Evolutionary conservation across 805 yeast species (phyloP).

Genomic region (Clavispora fructus): DNA sequence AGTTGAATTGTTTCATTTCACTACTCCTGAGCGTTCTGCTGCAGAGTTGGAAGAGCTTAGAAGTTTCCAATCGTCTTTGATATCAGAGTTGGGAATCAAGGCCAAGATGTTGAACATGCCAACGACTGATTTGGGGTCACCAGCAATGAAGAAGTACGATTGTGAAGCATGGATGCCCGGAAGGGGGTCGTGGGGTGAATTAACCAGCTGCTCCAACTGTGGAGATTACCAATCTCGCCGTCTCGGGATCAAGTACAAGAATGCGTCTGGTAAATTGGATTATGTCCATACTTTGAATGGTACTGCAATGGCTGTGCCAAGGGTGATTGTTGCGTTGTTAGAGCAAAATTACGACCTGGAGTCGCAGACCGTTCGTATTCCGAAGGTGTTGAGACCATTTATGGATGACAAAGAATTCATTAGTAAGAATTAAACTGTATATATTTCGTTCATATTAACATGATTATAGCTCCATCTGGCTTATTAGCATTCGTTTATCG

Average conservation of each 20-base stretch:
- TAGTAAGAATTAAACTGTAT: slow-evolving; percentile 1
- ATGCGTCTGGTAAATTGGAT: slow-evolving; percentile 26
- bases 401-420: slow-evolving; percentile 59
- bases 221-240: slow-evolving; percentile 87
- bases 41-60: slow-evolving; percentile 55
- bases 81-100: slow-evolving; percentile 63
- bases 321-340: slow-evolving; percentile 82
- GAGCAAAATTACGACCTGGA: slow-evolving; percentile 74
- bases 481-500: background rate
- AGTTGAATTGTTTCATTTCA: slow-evolving; percentile 81
- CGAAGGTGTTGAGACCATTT: slow-evolving; percentile 59
- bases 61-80: slow-evolving; percentile 58
- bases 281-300: slow-evolving; percentile 87
- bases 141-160: slow-evolving; percentile 87
- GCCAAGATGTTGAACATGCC: slow-evolving; percentile 89
- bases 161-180: slow-evolving; percentile 99
- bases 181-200: slow-evolving; percentile 86
- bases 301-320: slow-evolving; percentile 92
- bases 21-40: slow-evolving; percentile 45
- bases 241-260: slow-evolving; percentile 57
- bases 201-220: slow-evolving; percentile 88
- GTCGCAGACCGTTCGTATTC: slow-evolving; percentile 53
- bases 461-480: background rate
- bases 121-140: slow-evolving; percentile 84
- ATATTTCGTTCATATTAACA: background rate